A percentile compares a stretch with the other conserved stretches of the same genome.
Conservation (phyloP, 2,329 filamentous ascomycete genomes). For the Colletotrichum brevisporum region DNA sequence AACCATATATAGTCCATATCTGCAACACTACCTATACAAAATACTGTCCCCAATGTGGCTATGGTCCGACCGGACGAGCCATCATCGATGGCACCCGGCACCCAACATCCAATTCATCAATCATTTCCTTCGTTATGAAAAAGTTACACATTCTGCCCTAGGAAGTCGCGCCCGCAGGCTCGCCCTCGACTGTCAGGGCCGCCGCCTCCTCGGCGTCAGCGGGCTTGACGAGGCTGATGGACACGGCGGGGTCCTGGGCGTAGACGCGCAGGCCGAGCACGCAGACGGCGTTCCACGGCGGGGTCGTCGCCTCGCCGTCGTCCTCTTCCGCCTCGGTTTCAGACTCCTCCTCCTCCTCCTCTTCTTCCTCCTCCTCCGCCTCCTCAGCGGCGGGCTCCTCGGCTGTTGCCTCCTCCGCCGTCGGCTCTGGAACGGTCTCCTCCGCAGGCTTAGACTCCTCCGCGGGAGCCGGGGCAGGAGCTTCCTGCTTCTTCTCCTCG, state of each 20-base stretch:
- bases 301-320: constrained; percentile 39
- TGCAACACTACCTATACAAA: no score
- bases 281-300: constrained; percentile 59
- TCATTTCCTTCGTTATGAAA: not conserved
- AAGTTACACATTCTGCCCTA: not conserved
- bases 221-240: constrained; percentile 52
- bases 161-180: constrained; percentile 48
- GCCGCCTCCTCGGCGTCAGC: constrained; percentile 49
- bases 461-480: not conserved
- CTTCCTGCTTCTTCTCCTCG: constrained; percentile 21
- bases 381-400: constrained; percentile 1
- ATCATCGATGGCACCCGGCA: no score
- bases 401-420: not conserved
- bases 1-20: no score
- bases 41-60: no score
- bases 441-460: constrained; percentile 23
- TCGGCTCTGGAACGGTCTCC: not conserved
- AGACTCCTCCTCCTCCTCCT: constrained; percentile 14
- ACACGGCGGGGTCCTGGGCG: constrained; percentile 51
- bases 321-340: constrained; percentile 28
- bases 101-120: not conserved
- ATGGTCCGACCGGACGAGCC: no score
- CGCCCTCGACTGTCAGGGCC: constrained; percentile 45
- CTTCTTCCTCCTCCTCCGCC: constrained; percentile 33
- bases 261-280: constrained; percentile 57